Conservation (phyloP, 441 rosid species). For the Populus tomentosa region DNA sequence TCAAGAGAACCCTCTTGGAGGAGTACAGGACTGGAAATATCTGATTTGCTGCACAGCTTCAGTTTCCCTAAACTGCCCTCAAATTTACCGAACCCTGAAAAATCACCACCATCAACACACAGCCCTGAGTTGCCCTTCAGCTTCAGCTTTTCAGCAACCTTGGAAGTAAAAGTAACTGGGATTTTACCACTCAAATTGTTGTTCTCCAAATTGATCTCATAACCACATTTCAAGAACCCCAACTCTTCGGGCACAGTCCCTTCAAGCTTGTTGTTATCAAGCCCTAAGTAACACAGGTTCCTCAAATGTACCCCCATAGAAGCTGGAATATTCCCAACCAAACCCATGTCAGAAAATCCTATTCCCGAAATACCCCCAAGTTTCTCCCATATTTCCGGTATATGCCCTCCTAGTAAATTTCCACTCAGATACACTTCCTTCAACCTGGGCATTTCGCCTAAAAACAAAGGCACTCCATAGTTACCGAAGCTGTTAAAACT, state of each 20-base stretch:
- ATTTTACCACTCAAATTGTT: slow-evolving; percentile 55
- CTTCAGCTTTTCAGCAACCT: slow-evolving; percentile 43
- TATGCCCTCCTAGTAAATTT: slow-evolving; percentile 47
- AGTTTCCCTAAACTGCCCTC: slow-evolving; percentile 17
- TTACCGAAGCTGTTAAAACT: slow-evolving; percentile 54
- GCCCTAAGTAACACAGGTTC: slow-evolving; percentile 40
- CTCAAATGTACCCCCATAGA: slow-evolving; percentile 44
- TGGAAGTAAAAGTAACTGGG: slow-evolving; percentile 40
- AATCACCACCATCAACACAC: slow-evolving; percentile 24
- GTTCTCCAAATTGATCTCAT: slow-evolving; percentile 62
- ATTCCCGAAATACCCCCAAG: slow-evolving; percentile 46
- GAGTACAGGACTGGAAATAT: slow-evolving; percentile 18
- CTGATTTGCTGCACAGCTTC: slow-evolving; percentile 32
- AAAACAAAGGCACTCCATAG: slow-evolving; percentile 47
- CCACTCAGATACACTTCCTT: slow-evolving; percentile 59
- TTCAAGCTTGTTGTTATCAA: slow-evolving; percentile 55
- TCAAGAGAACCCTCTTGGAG: slow-evolving; percentile 7
- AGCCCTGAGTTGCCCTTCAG: slow-evolving; percentile 45
- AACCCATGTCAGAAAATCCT: slow-evolving; percentile 51
- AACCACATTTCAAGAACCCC: slow-evolving; percentile 29
- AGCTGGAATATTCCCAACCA: slow-evolving; percentile 48
- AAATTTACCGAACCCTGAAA: slow-evolving; percentile 7
- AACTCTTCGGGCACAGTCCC: slow-evolving; percentile 50
- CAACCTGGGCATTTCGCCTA: slow-evolving; percentile 35
- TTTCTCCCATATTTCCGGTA: slow-evolving; percentile 59